Conservation (phyloP, 2,329 filamentous ascomycete genomes). For the Phoma sp. region DNA sequence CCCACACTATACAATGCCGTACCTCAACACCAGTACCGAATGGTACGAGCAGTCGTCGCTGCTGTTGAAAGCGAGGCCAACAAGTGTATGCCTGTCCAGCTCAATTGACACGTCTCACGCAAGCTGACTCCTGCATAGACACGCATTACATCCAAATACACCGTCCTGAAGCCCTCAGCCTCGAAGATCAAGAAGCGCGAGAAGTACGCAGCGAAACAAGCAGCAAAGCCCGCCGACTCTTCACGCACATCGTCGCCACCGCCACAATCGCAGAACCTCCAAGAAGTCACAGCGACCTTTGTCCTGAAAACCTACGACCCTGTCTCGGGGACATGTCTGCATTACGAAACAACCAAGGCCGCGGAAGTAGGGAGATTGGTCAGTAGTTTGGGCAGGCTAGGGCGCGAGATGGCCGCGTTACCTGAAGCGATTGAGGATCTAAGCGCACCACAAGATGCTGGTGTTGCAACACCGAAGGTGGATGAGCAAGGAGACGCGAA, state of each 20-base stretch:
- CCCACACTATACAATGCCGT: constrained; percentile 66
- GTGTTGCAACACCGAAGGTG: constrained; percentile 39
- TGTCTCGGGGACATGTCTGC: constrained; percentile 77
- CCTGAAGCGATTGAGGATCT: constrained; percentile 52
- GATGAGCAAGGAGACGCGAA: constrained; percentile 42
- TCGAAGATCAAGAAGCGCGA: constrained; percentile 44
- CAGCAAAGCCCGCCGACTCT: constrained; percentile 33
- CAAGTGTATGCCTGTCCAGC: constrained; percentile 66
- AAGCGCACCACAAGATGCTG: constrained; percentile 33
- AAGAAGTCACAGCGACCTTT: constrained; percentile 64
- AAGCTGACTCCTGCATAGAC: constrained; percentile 63
- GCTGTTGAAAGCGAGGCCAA: constrained; percentile 84
- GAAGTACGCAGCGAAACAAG: constrained; percentile 39
- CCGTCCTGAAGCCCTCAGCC: constrained; percentile 60
- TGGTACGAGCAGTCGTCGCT: constrained; percentile 89
- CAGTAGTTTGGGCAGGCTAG: constrained; percentile 75
- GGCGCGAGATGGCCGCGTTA: constrained; percentile 64
- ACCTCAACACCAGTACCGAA: constrained; percentile 81
- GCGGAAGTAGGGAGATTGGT: constrained; percentile 88
- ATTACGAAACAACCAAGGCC: constrained; percentile 90
- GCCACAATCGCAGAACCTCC: constrained; percentile 31
- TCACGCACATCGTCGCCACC: constrained; percentile 38
- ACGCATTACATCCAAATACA: constrained; percentile 91
- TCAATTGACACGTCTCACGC: constrained; percentile 15
- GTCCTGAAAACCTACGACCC: constrained; percentile 91